A percentile compares a stretch with the other conserved stretches of the same genome.
Conservation (phyloP, 148 eudicot genomes). For the Nyssa sinensis region DNA sequence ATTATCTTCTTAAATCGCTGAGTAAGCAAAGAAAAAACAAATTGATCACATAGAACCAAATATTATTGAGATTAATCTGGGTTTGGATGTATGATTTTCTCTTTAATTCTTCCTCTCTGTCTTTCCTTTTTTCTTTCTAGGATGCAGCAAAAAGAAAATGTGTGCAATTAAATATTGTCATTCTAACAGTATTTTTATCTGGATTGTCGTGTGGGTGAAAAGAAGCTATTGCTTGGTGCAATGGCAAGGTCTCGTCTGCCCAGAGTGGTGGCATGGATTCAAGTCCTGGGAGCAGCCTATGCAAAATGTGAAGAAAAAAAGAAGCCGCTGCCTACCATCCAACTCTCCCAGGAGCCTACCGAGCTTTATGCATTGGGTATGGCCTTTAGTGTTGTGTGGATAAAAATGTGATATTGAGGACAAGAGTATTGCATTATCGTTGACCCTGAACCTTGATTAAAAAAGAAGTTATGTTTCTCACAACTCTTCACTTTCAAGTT, state of each 20-base stretch:
- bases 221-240: neutral
- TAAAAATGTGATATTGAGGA: neutral
- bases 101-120: slow-evolving; percentile 1
- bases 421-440: neutral
- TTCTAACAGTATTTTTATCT: neutral
- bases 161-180: neutral
- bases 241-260: too few relatives aligned
- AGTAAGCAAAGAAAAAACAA: neutral
- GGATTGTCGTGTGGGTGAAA: neutral
- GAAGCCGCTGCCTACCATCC: too few relatives aligned
- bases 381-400: neutral
- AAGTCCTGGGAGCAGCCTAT: too few relatives aligned
- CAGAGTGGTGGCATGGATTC: too few relatives aligned
- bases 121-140: neutral
- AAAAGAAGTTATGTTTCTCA: neutral
- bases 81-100: slow-evolving; percentile 10
- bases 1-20: slow-evolving; percentile 84
- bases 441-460: neutral
- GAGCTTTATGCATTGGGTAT: too few relatives aligned
- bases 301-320: too few relatives aligned
- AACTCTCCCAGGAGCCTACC: too few relatives aligned
- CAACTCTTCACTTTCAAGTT: neutral
- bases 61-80: neutral
- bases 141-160: neutral
- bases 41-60: neutral